Base-by-base conservation (phyloP, 306 rosid species). In the Notholithocarpus densiflorus region DNA sequence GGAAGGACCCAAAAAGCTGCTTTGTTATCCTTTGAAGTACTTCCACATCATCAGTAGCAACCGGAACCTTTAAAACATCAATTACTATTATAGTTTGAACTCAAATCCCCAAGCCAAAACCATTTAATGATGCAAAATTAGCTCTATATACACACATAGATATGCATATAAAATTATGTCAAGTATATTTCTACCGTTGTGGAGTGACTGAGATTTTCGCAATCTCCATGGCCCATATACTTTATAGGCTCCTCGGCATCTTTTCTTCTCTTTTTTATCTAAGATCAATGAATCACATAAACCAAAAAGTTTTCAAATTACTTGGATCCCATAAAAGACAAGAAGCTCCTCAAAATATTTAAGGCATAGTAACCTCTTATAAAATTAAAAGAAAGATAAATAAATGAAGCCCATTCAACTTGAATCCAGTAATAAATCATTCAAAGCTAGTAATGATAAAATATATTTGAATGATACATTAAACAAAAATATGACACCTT, bases 141-240 rank as follows among this genome's bases (percentile, higher is more conserved):
- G 53, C 55, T 32, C 48, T 56, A n/a, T 24, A 78, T 48, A 6
- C 21, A 61, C 73, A 26, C 54, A 62, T 21, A 34, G 75, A 8
- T 40, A 56, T 55, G 40, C 40, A 11, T 65, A 80, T 75, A 66
- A 57, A 32, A 59, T 68, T 55, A 52, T 77, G 77, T 57, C 59
- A 29, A 74, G 72, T 71, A 59, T 80, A 72, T 74, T 77, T 55
- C 65, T 86, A 94, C 97, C 93, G 92, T 91, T 11, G 86, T 32
- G 5, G 98, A 94, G 84, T 91, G 98, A 88, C 97, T 94, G 87
- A 92, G 82, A 86, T 94, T 94, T 86, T 94, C 97, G 83, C 97
- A 94, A 76, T 92, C 97, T 81, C 98, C 98, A 78, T 90, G 86
- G 51, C 98, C 98, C 98, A 94, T 89, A 85, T 86, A 94, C 89